A percentile compares a stretch with the other conserved stretches of the same genome.
Evolutionary conservation across 768 basidiomycete species (phyloP).

Genomic region (Kwoniella europaea): DNA sequence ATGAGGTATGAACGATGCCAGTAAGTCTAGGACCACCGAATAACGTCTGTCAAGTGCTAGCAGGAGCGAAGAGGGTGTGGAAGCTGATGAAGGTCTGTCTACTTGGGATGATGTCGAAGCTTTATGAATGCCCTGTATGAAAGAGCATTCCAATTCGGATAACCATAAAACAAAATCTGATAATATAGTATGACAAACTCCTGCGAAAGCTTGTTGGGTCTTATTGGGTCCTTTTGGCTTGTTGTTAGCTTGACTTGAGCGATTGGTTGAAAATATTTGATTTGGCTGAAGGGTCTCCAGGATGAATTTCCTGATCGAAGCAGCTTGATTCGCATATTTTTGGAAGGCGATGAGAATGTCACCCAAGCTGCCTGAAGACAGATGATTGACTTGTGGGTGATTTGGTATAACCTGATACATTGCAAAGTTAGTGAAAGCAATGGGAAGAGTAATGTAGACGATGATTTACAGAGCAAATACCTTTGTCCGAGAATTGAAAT

Average conservation of each 20-base stretch:
- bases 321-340: slow-evolving; percentile 17
- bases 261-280: neutral
- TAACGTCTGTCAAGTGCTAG: slow-evolving; percentile 22
- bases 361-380: slow-evolving; percentile 21
- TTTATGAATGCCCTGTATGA: slow-evolving; percentile 18
- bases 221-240: slow-evolving; percentile 3
- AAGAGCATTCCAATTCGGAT: slow-evolving; percentile 31
- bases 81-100: neutral
- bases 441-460: neutral
- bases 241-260: neutral
- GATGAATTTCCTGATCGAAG: slow-evolving; percentile 25
- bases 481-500: slow-evolving; percentile 17
- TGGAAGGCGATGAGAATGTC: slow-evolving; percentile 21
- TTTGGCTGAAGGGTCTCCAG: neutral
- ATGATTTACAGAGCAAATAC: slow-evolving; percentile 22
- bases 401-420: slow-evolving; percentile 21
- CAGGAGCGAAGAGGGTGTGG: slow-evolving; percentile 31
- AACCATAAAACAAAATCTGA: slow-evolving; percentile 31
- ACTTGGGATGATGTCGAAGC: slow-evolving; percentile 1
- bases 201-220: slow-evolving; percentile 45
- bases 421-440: neutral
- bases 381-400: slow-evolving; percentile 33
- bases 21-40: slow-evolving; percentile 20
- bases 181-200: slow-evolving; percentile 29
- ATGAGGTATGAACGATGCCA: slow-evolving; percentile 21